Evolutionary conservation across 1,284 basidiomycete species (phyloP).

Genomic region (Ustilago bromivora): DNA sequence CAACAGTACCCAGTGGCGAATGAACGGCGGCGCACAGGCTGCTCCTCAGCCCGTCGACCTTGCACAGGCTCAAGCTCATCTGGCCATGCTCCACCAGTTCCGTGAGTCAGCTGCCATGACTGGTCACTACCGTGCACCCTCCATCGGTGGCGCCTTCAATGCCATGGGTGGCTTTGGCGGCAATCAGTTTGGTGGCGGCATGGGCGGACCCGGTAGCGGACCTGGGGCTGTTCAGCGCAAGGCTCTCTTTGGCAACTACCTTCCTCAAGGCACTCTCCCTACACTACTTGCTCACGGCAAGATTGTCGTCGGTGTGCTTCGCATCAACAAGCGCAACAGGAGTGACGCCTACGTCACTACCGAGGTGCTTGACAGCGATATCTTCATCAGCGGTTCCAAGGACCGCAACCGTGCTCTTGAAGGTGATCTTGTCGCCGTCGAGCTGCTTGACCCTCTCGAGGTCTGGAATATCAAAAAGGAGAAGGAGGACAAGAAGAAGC

Average conservation of each 20-base stretch:
- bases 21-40: conserved; percentile 38
- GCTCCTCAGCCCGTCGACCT: conserved; percentile 63
- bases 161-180: conserved; percentile 74
- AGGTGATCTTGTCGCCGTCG: conserved; percentile 98
- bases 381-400: conserved; percentile 90
- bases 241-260: conserved; percentile 97
- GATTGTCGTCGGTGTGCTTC: conserved; percentile 94
- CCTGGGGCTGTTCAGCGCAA: conserved; percentile 85
- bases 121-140: conserved; percentile 95
- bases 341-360: conserved; percentile 99
- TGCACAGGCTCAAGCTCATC: conserved; percentile 81
- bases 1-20: conserved; percentile 55
- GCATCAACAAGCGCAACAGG: conserved; percentile 98
- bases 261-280: conserved; percentile 96
- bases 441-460: conserved; percentile 83
- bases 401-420: conserved; percentile 98
- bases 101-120: conserved; percentile 77
- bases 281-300: conserved; percentile 98
- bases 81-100: conserved; percentile 96
- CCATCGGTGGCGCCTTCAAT: conserved; percentile 96
- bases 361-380: conserved; percentile 97
- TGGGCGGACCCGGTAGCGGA: conserved; percentile 71
- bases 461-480: conserved; percentile 99
- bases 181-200: conserved; percentile 70
- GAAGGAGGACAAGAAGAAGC: conserved; percentile 89